Conservation (phyloP, 805 yeast species). For the Wickerhamiella qilinensis region DNA sequence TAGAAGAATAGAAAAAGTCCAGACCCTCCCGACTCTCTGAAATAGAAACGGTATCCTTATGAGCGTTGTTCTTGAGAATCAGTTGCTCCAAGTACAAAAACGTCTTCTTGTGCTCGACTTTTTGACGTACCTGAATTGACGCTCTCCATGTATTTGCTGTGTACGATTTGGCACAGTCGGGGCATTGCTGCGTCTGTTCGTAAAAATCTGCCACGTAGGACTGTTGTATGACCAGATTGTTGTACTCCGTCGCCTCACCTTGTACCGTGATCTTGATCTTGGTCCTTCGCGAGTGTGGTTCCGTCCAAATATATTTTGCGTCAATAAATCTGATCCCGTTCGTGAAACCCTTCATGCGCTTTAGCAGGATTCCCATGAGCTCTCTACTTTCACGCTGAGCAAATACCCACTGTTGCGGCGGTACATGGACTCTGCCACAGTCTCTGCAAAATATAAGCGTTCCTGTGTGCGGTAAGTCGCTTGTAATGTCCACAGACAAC, state of each 20-base stretch:
- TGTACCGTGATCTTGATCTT: conserved; percentile 79
- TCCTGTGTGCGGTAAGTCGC: conserved; percentile 79
- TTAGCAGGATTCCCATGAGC: conserved; percentile 67
- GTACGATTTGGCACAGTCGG: conserved; percentile 90
- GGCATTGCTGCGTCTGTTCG: conserved; percentile 92
- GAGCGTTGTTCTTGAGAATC: conserved; percentile 81
- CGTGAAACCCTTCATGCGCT: conserved; percentile 62
- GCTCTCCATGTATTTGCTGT: conserved; percentile 96
- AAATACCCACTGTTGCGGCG: conserved; percentile 84
- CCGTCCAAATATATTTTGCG: conserved; percentile 95
- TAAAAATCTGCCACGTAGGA: conserved; percentile 83
- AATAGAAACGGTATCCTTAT: conserved; percentile 77
- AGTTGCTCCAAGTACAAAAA: conserved; percentile 83
- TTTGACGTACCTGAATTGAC: conserved; percentile 89
- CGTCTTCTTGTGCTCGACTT: conserved; percentile 87
- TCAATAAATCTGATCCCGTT: conserved; percentile 71
- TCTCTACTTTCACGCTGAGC: conserved; percentile 85
- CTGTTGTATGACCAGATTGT: conserved; percentile 75
- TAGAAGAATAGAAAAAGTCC: conserved; percentile 74
- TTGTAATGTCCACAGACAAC: conserved; percentile 78
- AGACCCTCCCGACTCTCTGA: conserved; percentile 82
- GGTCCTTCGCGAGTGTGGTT: conserved; percentile 90
- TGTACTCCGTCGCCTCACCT: conserved; percentile 55
- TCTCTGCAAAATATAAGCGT: conserved; percentile 76
- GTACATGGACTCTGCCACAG: conserved; percentile 81